phyloP scores from a whole-genome alignment of 208 protist species.

The Leishmania arabica region DNA sequence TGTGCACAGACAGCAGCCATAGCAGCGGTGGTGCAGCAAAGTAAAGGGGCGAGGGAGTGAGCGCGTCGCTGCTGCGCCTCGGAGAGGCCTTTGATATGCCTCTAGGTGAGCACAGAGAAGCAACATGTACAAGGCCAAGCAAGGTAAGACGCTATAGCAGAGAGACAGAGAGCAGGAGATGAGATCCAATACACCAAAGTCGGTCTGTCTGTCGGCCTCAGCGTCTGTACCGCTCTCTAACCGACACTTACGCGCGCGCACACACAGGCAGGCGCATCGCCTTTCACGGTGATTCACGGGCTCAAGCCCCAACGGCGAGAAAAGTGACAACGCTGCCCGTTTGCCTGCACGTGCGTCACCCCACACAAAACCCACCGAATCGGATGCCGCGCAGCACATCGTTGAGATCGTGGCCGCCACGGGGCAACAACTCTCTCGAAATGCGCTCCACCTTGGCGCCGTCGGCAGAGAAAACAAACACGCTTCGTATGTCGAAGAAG shows the following conservation, averaged over 20 bases:
- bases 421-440: constrained; percentile 42
- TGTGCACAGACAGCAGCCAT: background rate
- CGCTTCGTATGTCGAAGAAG: constrained; percentile 44
- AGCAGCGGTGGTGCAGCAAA: background rate
- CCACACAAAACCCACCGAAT: constrained; percentile 31
- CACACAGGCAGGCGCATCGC: background rate
- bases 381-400: constrained; percentile 37
- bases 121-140: background rate
- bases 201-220: too few relatives aligned
- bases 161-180: background rate
- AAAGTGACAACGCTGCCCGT: background rate
- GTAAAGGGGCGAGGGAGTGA: background rate
- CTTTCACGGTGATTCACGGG: background rate
- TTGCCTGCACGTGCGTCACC: background rate
- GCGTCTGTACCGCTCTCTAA: too few relatives aligned
- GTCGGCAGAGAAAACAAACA: constrained; percentile 38
- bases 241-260: too few relatives aligned
- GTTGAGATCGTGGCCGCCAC: constrained; percentile 22
- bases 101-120: background rate
- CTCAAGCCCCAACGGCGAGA: background rate
- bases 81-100: background rate
- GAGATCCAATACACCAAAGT: background rate
- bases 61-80: background rate
- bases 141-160: background rate
- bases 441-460: constrained; percentile 38